phyloP scores from a whole-genome alignment of 139 green algal species.

The Closterium sp. region DNA sequence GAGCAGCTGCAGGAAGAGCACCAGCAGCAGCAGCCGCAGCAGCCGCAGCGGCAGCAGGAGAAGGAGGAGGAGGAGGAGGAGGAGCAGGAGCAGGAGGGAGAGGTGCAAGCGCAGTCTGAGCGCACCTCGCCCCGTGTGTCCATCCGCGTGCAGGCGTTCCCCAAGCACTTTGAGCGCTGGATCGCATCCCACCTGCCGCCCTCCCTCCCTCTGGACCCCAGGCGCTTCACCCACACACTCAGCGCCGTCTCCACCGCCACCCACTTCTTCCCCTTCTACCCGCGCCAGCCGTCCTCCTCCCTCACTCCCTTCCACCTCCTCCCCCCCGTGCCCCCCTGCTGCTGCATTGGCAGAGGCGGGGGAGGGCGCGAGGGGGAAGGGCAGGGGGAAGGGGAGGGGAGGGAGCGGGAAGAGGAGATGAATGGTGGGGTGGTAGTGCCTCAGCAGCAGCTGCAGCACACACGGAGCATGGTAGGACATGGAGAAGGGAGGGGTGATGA shows the following conservation, averaged over 20 bases:
- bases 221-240: constrained; percentile 2
- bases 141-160: neutral
- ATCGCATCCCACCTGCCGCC: neutral
- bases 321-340: neutral
- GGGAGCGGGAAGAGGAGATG: neutral
- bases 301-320: neutral
- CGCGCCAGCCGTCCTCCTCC: neutral
- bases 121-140: neutral
- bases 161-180: neutral
- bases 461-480: too few relatives aligned
- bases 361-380: too few relatives aligned
- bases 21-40: neutral
- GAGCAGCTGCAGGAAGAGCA: neutral
- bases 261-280: neutral
- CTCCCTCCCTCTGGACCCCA: neutral
- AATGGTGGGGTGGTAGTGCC: neutral
- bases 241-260: neutral
- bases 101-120: neutral
- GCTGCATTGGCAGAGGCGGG: neutral
- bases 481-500: too few relatives aligned
- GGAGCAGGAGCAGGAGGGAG: neutral
- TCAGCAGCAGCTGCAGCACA: too few relatives aligned
- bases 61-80: too few relatives aligned
- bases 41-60: neutral
- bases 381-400: neutral